phyloP scores from a whole-genome alignment of 768 basidiomycete genomes.

The Leccinellum rugosiceps region DNA sequence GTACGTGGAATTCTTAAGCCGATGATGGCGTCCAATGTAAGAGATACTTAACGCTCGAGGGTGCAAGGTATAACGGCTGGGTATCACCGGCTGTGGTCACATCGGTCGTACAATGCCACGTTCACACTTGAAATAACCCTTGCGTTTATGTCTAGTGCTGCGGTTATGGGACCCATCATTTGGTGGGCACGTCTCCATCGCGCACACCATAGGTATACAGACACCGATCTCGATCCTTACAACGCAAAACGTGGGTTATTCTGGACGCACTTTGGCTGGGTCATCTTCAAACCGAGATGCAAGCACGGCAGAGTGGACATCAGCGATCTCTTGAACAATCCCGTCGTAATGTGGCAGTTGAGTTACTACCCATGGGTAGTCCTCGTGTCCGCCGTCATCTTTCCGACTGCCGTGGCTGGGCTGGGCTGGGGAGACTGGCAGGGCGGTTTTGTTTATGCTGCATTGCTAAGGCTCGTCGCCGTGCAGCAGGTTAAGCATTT shows the following conservation, averaged over 20 bases:
- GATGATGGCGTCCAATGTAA: not conserved
- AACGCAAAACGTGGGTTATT: not conserved
- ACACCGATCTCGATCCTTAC: conserved; percentile 7
- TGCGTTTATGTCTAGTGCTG: not conserved
- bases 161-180: not conserved
- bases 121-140: not conserved
- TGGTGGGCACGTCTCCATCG: conserved; percentile 1
- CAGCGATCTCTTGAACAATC: not conserved
- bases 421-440: conserved; percentile 6
- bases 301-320: conserved; percentile 4
- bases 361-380: not conserved
- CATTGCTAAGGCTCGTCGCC: conserved; percentile 1
- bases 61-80: conserved; percentile 3
- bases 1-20: not conserved
- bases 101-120: conserved; percentile 1
- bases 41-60: not conserved
- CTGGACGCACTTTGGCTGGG: not conserved
- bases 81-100: conserved; percentile 1
- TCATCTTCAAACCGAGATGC: conserved; percentile 1
- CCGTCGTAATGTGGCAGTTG: conserved; percentile 2
- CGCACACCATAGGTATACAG: conserved; percentile 7
- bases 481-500: not conserved
- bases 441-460: conserved; percentile 1
- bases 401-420: conserved; percentile 1
- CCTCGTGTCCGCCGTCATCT: not conserved